These are phyloP conservation scores for Citropsis articulata DNA, from an alignment of 345 rosid genomes.

Conservation along the genomic window DNA sequence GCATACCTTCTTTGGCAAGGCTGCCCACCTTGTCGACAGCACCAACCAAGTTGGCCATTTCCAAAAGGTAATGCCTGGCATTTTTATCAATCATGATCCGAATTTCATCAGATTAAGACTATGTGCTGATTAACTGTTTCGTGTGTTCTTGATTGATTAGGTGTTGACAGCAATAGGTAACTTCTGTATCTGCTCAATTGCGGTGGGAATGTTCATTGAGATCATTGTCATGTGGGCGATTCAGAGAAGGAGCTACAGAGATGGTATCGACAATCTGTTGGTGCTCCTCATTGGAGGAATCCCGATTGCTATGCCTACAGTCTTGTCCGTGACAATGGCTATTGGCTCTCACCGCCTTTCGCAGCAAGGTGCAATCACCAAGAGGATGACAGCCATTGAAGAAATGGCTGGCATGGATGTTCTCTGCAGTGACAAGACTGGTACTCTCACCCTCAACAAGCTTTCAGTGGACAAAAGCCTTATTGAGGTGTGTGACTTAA, in stretches of 20 bases:
- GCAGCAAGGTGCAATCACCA: constrained; percentile 94
- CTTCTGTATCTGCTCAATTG: constrained; percentile 95
- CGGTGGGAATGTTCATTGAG: constrained; percentile 72
- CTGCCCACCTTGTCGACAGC: constrained; percentile 91
- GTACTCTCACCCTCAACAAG: constrained; percentile 94
- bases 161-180: constrained; percentile 90
- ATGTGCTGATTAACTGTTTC: background rate
- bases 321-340: constrained; percentile 96
- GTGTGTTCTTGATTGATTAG: constrained; percentile 24
- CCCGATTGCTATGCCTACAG: constrained; percentile 98
- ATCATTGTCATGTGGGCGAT: constrained; percentile 72
- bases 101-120: background rate
- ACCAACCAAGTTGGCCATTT: constrained; percentile 95
- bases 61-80: constrained; percentile 54
- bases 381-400: constrained; percentile 99
- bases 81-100: background rate
- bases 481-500: constrained; percentile 50
- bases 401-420: constrained; percentile 99
- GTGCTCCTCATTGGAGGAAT: constrained; percentile 98
- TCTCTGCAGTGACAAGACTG: constrained; percentile 93
- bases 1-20: constrained; percentile 94
- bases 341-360: constrained; percentile 91
- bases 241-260: constrained; percentile 70
- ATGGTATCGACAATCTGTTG: constrained; percentile 87
- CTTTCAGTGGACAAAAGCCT: constrained; percentile 83